Percentiles rank a stretch among this genome's conserved stretches.
Conservation (phyloP, 805 yeast genomes). For the Saccharomycopsis fibuligera region DNA sequence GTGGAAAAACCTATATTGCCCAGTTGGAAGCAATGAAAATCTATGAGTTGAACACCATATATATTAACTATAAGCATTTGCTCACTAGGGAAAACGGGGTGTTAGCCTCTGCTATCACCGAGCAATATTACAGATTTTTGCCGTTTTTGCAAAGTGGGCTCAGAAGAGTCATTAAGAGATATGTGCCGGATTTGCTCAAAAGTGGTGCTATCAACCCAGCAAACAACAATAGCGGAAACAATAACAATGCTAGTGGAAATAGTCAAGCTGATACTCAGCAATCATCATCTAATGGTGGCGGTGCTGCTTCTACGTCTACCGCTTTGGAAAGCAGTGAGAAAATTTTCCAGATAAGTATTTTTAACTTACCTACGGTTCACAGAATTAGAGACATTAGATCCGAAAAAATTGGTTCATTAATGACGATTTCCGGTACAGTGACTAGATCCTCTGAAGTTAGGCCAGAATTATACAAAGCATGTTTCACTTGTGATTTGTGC, state of each 20-base stretch:
- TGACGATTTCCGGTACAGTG: constrained; percentile 88
- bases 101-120: constrained; percentile 80
- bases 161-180: constrained; percentile 60
- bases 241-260: constrained; percentile 3
- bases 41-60: constrained; percentile 70
- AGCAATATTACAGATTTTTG: constrained; percentile 86
- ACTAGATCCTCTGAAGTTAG: constrained; percentile 95
- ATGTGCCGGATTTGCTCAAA: constrained; percentile 67
- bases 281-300: constrained; percentile 26
- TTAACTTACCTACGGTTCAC: constrained; percentile 73
- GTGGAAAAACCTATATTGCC: constrained; percentile 61
- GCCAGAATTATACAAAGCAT: constrained; percentile 83
- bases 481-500: constrained; percentile 87
- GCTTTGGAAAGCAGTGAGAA: constrained; percentile 52
- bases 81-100: constrained; percentile 74
- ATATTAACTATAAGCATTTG: constrained; percentile 79
- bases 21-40: constrained; percentile 77
- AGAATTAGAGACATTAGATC: constrained; percentile 88
- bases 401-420: constrained; percentile 77
- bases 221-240: not conserved
- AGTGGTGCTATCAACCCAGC: constrained; percentile 31
- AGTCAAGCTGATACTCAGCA: constrained; percentile 21
- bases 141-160: constrained; percentile 79
- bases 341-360: constrained; percentile 84
- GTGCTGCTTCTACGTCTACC: constrained; percentile 38